Conservation (phyloP, 257 asterid species). For the Solanum chilense region DNA sequence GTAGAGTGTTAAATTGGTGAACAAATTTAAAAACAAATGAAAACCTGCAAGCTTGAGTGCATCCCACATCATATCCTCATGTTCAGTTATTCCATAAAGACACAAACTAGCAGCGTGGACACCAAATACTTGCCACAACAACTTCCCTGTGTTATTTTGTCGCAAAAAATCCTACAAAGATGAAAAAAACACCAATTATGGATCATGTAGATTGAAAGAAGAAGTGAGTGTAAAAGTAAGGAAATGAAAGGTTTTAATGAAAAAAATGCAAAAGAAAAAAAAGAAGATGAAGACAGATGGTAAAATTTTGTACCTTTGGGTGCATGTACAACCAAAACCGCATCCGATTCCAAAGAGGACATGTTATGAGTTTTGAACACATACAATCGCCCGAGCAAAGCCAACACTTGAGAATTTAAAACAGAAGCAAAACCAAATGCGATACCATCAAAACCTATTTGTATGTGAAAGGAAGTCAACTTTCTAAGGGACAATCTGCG, state of each 20-base stretch:
- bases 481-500: background rate
- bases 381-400: constrained; percentile 73
- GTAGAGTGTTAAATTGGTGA: background rate
- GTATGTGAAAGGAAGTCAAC: background rate
- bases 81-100: constrained; percentile 81
- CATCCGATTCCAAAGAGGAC: constrained; percentile 50
- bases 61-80: constrained; percentile 88
- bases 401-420: constrained; percentile 61
- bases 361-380: constrained; percentile 47
- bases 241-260: background rate
- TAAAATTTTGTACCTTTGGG: constrained; percentile 60
- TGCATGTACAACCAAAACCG: constrained; percentile 95
- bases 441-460: background rate
- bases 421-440: background rate
- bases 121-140: constrained; percentile 88
- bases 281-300: background rate
- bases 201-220: background rate
- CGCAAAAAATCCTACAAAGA: constrained; percentile 73
- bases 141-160: constrained; percentile 94
- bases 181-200: background rate
- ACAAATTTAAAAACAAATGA: background rate
- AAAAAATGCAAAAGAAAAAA: background rate
- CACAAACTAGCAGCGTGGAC: constrained; percentile 63
- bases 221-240: background rate
- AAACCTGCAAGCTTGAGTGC: constrained; percentile 57